phyloP scores from a whole-genome alignment of 345 rosid genomes.

The Linum lewisii region DNA sequence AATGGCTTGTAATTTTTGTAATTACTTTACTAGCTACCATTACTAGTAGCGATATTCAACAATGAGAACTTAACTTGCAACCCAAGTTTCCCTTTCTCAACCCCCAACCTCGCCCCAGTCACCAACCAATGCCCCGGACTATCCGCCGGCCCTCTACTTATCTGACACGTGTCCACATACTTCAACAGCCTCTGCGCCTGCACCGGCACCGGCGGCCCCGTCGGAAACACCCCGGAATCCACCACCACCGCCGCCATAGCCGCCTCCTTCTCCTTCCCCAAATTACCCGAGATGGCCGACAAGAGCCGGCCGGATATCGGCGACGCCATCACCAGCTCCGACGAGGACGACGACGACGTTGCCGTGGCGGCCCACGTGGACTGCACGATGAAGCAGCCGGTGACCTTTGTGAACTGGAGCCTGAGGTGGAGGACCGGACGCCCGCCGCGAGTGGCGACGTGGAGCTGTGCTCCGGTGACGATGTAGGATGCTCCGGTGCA shows the following conservation, averaged over 20 bases:
- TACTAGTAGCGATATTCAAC: slow-evolving; percentile 17
- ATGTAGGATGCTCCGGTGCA: slow-evolving; percentile 41
- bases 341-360: slow-evolving; percentile 21
- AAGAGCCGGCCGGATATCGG: slow-evolving; percentile 58
- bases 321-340: slow-evolving; percentile 8
- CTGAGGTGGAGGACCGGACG: slow-evolving; percentile 70
- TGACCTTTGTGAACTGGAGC: slow-evolving; percentile 51
- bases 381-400: slow-evolving; percentile 28
- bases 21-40: too few species aligned
- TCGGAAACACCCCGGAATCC: slow-evolving; percentile 76
- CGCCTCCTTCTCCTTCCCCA: slow-evolving; percentile 28
- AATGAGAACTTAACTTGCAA: slow-evolving; percentile 74
- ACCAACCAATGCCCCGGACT: slow-evolving; percentile 93
- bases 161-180: slow-evolving; percentile 61
- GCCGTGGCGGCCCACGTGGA: slow-evolving; percentile 67
- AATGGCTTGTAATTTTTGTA: too few species aligned
- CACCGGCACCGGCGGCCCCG: slow-evolving; percentile 78
- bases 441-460: slow-evolving; percentile 54
- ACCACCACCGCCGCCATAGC: slow-evolving; percentile 19
- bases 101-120: slow-evolving; percentile 60
- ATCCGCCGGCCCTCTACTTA: slow-evolving; percentile 70
- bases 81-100: slow-evolving; percentile 71
- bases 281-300: slow-evolving; percentile 44
- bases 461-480: slow-evolving; percentile 87
- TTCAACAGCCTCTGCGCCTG: slow-evolving; percentile 59